Base-by-base conservation (phyloP, 768 basidiomycete species). In the Mycena haematopus region DNA sequence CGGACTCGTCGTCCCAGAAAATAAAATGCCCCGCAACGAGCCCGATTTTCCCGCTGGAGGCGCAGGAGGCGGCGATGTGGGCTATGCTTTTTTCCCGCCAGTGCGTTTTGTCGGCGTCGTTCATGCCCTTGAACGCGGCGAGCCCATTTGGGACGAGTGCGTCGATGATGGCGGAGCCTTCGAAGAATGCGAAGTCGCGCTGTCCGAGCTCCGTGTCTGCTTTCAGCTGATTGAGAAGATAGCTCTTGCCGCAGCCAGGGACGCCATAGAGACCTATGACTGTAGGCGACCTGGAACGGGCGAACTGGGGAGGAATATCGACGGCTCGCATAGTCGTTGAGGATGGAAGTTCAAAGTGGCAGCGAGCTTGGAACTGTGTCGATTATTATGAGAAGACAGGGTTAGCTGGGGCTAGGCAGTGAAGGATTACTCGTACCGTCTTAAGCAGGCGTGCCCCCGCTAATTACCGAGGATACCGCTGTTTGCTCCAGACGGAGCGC, bases 261-360 rank as follows among this genome's bases (percentile, higher is more conserved):
- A 68, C 40, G 22, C 68, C 70, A 40, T 71, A 71, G 25, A 71
- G 49, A 49, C 70, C 70, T 29, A 71, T 53, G 52, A 71, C 65
- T 9, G 60, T 65, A 21, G 69, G 66, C 52, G 56, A 64, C 40
- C 52, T 62, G 0, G 54, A 55, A 31, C 45, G 45, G 56, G 33
- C 36, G 52, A 36, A 33, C 50, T 51, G 52, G 4, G 21, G 15
- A n/a, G n/a, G n/a, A n/a, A n/a, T n/a, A n/a, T n/a, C n/a, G 52
- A 53, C 15, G 40, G 35, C 19, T 21, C 10, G 52, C 19, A 27
- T 51, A 29, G 50, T 29, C 9, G 29, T 21, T 33, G 29, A 14
- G 19, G 31, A 35, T 31, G 50, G 31, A 33, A 31, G 29, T 31
- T 31, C 29, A 31, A 9, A 31, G 29, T 4, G 29, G n/a, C n/a